Evolutionary conservation across 2,329 filamentous ascomycete genomes (phyloP), one percentile per base, ranked within the genome.

Genomic region (Diaporthe helianthi): DNA sequence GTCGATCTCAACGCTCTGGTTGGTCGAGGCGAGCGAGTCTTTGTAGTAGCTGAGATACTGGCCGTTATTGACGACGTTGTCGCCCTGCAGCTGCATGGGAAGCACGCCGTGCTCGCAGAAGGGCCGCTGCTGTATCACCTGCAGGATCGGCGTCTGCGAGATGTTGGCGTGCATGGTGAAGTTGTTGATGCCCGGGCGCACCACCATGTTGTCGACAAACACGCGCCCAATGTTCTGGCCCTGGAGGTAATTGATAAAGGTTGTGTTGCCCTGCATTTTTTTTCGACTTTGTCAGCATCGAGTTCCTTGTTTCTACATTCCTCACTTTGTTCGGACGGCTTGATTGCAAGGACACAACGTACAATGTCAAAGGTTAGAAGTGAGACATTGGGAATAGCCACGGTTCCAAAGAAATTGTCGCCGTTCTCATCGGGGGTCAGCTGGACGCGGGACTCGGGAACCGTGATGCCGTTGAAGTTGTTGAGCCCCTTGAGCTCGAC

Each of bases 341-440:
- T 46, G 41, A 19, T 46, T 9, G 24, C 51, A 49, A 68, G 17
- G 2, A 58, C 19, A 38, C 0, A 36, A 81, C 85, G 79, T 80
- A 89, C 87, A 74, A 92, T 85, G 41, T 90, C 85, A 65, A 92
- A 83, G n/a, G 84, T 87, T 75, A 90, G 83, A 64, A 87, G 79
- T 1, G 89, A 90, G 8, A 83, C 84, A 77, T 92, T 93, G 73
- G 88, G 89, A 63, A 92, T 89, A 68, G 81, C 81, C 69, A 85
- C 84, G 17, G 81, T 85, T 73, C 85, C 89, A 64, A 84, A 79
- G 79, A 92, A 90, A 80, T 92, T 92, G 76, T 85, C 83, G 72
- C 82, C 84, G 65, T 84, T 80, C 12, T 76, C 71, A 66, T 82
- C 75, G 17, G 75, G 69, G 33, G 76, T 73, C 24, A 83, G 74